phyloP scores from a whole-genome alignment of 176 grass and related monocot species.

The Oryza coarctata region DNA sequence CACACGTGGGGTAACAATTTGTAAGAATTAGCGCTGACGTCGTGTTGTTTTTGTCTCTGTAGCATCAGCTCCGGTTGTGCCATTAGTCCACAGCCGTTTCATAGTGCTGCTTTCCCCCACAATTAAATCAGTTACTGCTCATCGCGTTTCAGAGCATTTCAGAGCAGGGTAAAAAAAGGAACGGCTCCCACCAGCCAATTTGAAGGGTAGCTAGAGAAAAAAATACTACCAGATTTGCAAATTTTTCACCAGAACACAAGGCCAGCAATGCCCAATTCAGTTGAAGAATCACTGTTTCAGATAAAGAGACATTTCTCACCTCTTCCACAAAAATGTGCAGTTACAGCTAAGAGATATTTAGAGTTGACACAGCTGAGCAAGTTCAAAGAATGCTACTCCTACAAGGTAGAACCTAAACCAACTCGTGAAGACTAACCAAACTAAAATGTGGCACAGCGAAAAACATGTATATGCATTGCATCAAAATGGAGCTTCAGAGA shows the following conservation, averaged over 20 bases:
- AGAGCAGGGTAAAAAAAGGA: no score
- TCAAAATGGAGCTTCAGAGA: slow-evolving; percentile 21
- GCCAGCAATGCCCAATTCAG: neutral
- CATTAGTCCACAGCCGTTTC: no score
- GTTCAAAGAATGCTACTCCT: slow-evolving; percentile 21
- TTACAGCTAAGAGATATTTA: slow-evolving; percentile 9
- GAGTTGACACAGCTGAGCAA: neutral
- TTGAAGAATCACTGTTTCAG: neutral
- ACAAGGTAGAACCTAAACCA: slow-evolving; percentile 10
- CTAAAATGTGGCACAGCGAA: neutral
- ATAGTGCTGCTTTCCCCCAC: neutral
- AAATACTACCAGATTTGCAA: neutral
- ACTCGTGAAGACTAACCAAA: neutral
- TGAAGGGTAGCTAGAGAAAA: neutral
- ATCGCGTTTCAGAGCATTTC: no score
- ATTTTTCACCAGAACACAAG: neutral
- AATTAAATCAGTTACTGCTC: neutral
- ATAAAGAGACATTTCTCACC: neutral
- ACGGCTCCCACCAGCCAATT: neutral
- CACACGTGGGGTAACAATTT: neutral
- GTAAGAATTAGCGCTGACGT: neutral
- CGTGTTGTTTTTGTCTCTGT: neutral
- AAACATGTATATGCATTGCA: slow-evolving; percentile 7
- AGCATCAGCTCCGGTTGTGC: neutral
- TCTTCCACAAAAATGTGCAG: neutral